phyloP scores from a whole-genome alignment of 2,329 filamentous ascomycete genomes.

The Cercospora canescens region DNA sequence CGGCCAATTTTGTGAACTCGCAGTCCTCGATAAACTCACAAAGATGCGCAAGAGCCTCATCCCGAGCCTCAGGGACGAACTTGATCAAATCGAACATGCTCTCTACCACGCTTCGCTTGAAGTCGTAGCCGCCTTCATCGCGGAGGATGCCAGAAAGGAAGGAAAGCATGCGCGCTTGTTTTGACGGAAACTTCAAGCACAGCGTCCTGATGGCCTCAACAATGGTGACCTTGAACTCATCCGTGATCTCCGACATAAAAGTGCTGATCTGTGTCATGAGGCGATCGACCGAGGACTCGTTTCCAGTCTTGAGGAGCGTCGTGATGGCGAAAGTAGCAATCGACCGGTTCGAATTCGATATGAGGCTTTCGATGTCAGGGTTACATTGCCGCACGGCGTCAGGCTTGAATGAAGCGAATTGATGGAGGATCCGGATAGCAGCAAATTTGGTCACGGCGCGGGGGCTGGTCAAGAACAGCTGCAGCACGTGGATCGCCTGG shows the following conservation, averaged over 20 bases:
- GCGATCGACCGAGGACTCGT: slow-evolving; percentile 93
- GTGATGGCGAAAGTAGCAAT: slow-evolving; percentile 99
- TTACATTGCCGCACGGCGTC: slow-evolving; percentile 91
- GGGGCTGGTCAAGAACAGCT: slow-evolving; percentile 94
- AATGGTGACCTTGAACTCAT: slow-evolving; percentile 99
- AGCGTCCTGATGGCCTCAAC: slow-evolving; percentile 96
- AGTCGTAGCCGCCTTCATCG: slow-evolving; percentile 96
- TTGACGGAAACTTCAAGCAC: slow-evolving; percentile 95
- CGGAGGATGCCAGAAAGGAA: slow-evolving; percentile 97
- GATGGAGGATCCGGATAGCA: slow-evolving; percentile 92
- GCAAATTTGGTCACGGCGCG: slow-evolving; percentile 97
- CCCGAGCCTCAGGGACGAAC: slow-evolving; percentile 86
- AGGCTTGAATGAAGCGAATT: slow-evolving; percentile 95
- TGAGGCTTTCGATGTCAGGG: slow-evolving; percentile 93
- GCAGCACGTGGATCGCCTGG: slow-evolving; percentile 90
- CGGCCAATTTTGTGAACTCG: slow-evolving; percentile 96
- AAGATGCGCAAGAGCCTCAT: slow-evolving; percentile 84
- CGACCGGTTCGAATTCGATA: slow-evolving; percentile 94
- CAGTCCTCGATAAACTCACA: slow-evolving; percentile 99
- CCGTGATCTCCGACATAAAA: slow-evolving; percentile 98
- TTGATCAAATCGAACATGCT: slow-evolving; percentile 99
- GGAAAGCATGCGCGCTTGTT: slow-evolving; percentile 95
- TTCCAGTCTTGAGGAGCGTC: slow-evolving; percentile 95
- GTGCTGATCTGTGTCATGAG: slow-evolving; percentile 98
- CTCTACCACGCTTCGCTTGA: slow-evolving; percentile 96